phyloP scores from a whole-genome alignment of 2,329 filamentous ascomycete species.

The Chaetomium globosum region DNA sequence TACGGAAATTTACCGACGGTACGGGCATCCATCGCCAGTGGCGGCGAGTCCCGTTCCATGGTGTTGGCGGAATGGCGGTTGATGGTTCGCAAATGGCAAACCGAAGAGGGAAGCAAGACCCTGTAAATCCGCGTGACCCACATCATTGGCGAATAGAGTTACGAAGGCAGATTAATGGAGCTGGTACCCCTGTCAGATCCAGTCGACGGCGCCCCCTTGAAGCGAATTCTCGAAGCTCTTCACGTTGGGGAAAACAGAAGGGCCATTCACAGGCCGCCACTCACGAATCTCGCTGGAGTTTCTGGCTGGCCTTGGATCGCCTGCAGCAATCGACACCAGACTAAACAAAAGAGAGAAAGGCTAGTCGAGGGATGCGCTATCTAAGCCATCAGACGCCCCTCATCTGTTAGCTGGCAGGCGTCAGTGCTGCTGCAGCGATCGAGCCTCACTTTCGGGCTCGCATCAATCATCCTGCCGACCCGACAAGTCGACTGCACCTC shows the following conservation, averaged over 20 bases:
- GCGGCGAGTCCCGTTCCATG: background rate
- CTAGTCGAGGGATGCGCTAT: slow-evolving; percentile 3
- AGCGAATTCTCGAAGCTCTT: slow-evolving; percentile 29
- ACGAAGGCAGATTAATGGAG: slow-evolving; percentile 24
- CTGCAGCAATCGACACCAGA: slow-evolving; percentile 12
- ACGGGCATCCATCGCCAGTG: slow-evolving; percentile 1
- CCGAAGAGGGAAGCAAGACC: slow-evolving; percentile 17
- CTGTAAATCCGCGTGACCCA: slow-evolving; percentile 13
- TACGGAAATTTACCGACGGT: background rate
- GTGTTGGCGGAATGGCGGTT: slow-evolving; percentile 6
- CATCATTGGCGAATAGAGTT: slow-evolving; percentile 23
- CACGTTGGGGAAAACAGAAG: slow-evolving; percentile 7
- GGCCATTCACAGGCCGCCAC: slow-evolving; percentile 22
- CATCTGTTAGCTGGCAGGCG: background rate
- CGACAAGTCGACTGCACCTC: background rate
- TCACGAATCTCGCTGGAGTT: slow-evolving; percentile 10
- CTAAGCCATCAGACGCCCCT: slow-evolving; percentile 6
- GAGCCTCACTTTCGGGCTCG: background rate
- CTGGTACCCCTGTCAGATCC: slow-evolving; percentile 14
- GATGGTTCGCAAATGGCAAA: background rate
- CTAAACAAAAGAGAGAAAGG: slow-evolving; percentile 3
- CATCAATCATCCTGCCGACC: background rate
- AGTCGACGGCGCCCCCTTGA: slow-evolving; percentile 15
- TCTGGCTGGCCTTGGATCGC: slow-evolving; percentile 16
- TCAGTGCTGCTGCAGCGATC: background rate